Evolutionary conservation across 1,284 basidiomycete species (phyloP).

Genomic region (Austroboletus novae-zelandiae): DNA sequence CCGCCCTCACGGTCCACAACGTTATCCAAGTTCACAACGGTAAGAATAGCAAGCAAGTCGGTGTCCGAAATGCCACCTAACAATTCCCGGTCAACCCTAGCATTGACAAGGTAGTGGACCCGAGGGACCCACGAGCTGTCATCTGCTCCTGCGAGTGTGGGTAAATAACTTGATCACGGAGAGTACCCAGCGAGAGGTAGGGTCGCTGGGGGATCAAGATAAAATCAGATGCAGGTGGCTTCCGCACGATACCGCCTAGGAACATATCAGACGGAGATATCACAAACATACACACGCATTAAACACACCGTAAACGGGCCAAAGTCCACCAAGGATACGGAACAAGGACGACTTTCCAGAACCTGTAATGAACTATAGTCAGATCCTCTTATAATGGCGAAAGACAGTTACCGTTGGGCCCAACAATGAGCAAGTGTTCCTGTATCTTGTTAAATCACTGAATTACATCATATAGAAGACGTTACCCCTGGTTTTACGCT

Average conservation of each 20-base stretch:
- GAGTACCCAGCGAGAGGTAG: slow-evolving; percentile 89
- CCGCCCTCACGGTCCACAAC: slow-evolving; percentile 97
- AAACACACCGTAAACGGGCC: slow-evolving; percentile 85
- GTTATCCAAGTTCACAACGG: slow-evolving; percentile 81
- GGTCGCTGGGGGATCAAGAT: slow-evolving; percentile 96
- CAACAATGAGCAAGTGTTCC: slow-evolving; percentile 90
- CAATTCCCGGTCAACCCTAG: slow-evolving; percentile 4
- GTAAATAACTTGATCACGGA: slow-evolving; percentile 90
- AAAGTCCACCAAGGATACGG: slow-evolving; percentile 93
- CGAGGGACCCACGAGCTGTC: slow-evolving; percentile 55
- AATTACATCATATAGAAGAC: slow-evolving; percentile 8
- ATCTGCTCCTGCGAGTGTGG: slow-evolving; percentile 83
- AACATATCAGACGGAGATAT: neutral
- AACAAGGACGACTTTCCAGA: slow-evolving; percentile 91
- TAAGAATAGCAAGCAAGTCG: slow-evolving; percentile 73
- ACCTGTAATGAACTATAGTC: slow-evolving; percentile 37
- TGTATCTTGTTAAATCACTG: slow-evolving; percentile 28
- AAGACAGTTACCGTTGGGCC: slow-evolving; percentile 73
- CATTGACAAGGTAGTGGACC: neutral
- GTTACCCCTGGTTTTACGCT: slow-evolving; percentile 84
- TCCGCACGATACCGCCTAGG: slow-evolving; percentile 83
- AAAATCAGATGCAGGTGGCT: slow-evolving; percentile 87
- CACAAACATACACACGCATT: neutral
- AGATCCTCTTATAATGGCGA: slow-evolving; percentile 4
- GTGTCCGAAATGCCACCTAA: slow-evolving; percentile 72